Conservation (phyloP, 2,329 filamentous ascomycete species). For the Pyrenophora tritici-repentis region DNA sequence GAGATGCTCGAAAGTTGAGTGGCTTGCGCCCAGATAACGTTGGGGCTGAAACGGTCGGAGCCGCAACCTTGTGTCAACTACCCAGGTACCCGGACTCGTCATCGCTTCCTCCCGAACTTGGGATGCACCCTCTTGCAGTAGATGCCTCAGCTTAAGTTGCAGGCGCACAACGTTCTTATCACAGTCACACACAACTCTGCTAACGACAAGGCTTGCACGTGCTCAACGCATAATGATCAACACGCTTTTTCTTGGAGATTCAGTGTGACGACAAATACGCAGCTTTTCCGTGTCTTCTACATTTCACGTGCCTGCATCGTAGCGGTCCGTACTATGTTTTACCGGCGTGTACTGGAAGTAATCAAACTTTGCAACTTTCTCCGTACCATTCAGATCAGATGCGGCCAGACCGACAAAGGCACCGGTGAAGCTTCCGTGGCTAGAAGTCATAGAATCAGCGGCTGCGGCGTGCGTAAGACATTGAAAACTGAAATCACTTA, state of each 20-base stretch:
- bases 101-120: conserved; percentile 6
- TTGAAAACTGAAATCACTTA: background rate
- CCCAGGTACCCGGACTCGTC: background rate
- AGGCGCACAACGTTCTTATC: background rate
- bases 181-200: too few species aligned
- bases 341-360: conserved; percentile 42
- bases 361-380: conserved; percentile 36
- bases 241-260: background rate
- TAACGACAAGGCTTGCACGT: too few species aligned
- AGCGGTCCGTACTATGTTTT: conserved; percentile 38
- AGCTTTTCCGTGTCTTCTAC: too few species aligned
- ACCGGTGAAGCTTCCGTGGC: conserved; percentile 67
- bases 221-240: background rate
- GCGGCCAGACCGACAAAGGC: conserved; percentile 50
- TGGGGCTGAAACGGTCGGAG: conserved; percentile 15
- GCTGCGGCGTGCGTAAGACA: background rate
- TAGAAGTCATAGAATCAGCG: background rate
- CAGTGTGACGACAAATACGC: too few species aligned
- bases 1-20: background rate
- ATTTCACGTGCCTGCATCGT: conserved; percentile 23
- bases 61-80: conserved; percentile 12
- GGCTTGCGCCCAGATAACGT: background rate
- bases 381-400: conserved; percentile 41
- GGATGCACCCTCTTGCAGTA: conserved; percentile 17
- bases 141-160: conserved; percentile 23